These are phyloP conservation scores for Metarhizium humberi DNA, from an alignment of 2,329 filamentous ascomycete genomes.

Conservation along the genomic window DNA sequence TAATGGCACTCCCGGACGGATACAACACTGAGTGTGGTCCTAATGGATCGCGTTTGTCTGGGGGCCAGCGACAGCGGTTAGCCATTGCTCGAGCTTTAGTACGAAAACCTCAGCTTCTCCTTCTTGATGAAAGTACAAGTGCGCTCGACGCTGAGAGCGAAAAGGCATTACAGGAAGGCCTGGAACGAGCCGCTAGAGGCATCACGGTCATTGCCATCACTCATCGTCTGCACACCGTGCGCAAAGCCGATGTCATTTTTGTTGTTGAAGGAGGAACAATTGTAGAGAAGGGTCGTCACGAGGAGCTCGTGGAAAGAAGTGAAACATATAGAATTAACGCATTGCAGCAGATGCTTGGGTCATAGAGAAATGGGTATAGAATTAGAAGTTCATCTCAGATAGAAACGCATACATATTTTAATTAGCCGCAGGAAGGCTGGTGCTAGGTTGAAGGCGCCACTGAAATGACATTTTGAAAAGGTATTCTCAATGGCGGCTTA, in stretches of 20 bases:
- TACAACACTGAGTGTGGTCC: constrained; percentile 61
- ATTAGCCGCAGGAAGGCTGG: too few species aligned
- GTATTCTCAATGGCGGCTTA: too few species aligned
- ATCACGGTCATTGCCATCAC: constrained; percentile 51
- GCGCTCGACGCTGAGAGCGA: constrained; percentile 67
- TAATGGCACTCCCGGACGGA: constrained; percentile 51
- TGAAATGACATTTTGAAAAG: too few species aligned
- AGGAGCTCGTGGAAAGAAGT: constrained; percentile 42
- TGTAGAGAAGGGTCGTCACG: constrained; percentile 42
- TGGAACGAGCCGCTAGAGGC: constrained; percentile 46
- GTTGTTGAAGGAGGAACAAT: constrained; percentile 44
- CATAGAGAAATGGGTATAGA: background rate
- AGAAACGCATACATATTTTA: too few species aligned
- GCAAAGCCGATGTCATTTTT: constrained; percentile 48
- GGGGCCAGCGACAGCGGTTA: constrained; percentile 70
- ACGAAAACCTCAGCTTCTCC: constrained; percentile 59
- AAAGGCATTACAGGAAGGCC: constrained; percentile 53
- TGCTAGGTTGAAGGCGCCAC: too few species aligned
- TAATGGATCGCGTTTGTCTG: constrained; percentile 65
- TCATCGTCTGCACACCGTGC: constrained; percentile 47
- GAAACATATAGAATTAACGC: constrained; percentile 44
- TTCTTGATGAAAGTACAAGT: constrained; percentile 76
- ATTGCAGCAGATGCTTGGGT: constrained; percentile 36
- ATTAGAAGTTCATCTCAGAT: too few species aligned
- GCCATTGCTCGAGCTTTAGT: constrained; percentile 71